Base-by-base conservation (phyloP, 176 grass and related monocot genomes). In the Aegilops umbellulata region DNA sequence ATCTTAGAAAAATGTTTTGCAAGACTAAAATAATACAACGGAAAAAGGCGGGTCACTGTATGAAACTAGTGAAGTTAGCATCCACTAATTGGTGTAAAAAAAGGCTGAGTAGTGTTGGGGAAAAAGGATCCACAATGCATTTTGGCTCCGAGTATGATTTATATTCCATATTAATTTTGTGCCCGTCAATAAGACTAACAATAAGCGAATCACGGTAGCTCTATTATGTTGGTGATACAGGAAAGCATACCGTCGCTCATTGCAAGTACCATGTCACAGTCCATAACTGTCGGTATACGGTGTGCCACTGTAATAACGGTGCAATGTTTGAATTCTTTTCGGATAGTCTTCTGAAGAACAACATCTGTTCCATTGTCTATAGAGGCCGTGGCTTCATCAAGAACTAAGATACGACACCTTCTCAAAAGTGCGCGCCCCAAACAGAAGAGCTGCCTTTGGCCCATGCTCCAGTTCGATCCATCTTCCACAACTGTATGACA, bases 401-500 rank as follows among this genome's bases (percentile, higher is more conserved):
- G 89, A 39, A 98, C 95, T 77, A 98, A 68, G 73, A 98, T 89
- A 5, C 69, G 89, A 0, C 91, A 90, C 78, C 88, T 87, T 82
- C 93, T 95, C 63, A 95, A 66, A 78, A 98, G 91, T 53, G 86
- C 84, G 23, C 95, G 93, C 1, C 95, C 95, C 66, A 98, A 90
- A 78, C 95, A 98, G 29, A 98, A 94, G 35, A 98, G 77, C 46
- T 98, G 95, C 61, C 93, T 92, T 87, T 98, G 93, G 19, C 95
- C 95, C 95, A 98, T 98, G 89, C 95, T 98, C 95, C 95, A 98
- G 30, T 98, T 98, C 0, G 90, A 98, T 1, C 95, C 95, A 7
- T 94, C 93, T 89, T 98, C 93, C 4, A 87, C 87, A 76, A 98
- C 95, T 98, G 69, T n/a, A 65, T n/a, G 19, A 12, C 32, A 69